Evolutionary conservation across 202 grass and related monocot species (phyloP).

Genomic region (Schoenoplectus tabernaemontani): DNA sequence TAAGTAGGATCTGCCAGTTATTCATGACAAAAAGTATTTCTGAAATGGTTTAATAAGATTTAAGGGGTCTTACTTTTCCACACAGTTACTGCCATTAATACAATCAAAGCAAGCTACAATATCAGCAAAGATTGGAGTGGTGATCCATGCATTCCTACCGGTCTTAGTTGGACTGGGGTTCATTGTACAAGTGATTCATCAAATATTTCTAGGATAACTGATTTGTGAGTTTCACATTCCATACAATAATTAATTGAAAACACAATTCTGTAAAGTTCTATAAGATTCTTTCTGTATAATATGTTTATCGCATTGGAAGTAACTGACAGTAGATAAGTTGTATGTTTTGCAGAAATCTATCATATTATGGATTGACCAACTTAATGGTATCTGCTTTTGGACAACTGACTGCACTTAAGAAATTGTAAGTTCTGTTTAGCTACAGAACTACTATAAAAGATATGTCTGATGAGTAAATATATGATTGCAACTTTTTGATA

Average conservation of each 20-base stretch:
- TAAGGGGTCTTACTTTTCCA: background rate
- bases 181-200: constrained; percentile 22
- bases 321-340: background rate
- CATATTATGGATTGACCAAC: constrained; percentile 20
- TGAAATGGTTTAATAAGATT: background rate
- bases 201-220: constrained; percentile 8
- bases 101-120: constrained; percentile 25
- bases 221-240: constrained; percentile 33
- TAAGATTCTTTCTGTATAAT: background rate
- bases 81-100: constrained; percentile 30
- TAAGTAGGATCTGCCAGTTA: no score
- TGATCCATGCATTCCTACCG: constrained; percentile 42
- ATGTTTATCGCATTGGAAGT: background rate
- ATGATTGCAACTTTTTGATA: background rate
- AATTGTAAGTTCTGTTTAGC: background rate
- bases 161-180: constrained; percentile 34
- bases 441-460: background rate
- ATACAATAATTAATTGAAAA: background rate
- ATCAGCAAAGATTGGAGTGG: constrained; percentile 40
- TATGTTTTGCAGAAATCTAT: constrained; percentile 33
- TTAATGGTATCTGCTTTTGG: constrained; percentile 8
- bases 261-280: no score
- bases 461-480: background rate
- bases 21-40: no score
- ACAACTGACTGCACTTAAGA: background rate